phyloP scores from a whole-genome alignment of 202 grass and related monocot genomes.

The Thinopyrum obtusiflorum region DNA sequence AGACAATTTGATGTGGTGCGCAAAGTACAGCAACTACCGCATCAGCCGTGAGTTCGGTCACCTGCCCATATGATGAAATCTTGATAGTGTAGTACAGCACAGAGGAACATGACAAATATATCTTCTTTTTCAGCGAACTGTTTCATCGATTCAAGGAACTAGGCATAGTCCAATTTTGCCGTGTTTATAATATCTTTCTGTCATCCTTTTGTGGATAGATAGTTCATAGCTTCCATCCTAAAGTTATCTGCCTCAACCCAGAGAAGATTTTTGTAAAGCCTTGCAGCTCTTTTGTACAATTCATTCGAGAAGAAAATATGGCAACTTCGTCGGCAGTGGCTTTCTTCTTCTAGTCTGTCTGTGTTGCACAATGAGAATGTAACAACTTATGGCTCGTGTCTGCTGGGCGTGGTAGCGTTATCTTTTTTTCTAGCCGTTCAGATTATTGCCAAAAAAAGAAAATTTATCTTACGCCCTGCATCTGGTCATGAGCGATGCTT shows the following conservation, averaged over 20 bases:
- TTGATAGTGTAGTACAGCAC: slow-evolving; percentile 29
- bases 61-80: not conserved
- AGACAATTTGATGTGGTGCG: slow-evolving; percentile 19
- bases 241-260: slow-evolving; percentile 16
- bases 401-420: no score
- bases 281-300: slow-evolving; percentile 17
- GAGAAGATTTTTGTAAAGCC: slow-evolving; percentile 11
- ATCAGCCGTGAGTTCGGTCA: slow-evolving; percentile 15
- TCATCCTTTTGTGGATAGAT: slow-evolving; percentile 18
- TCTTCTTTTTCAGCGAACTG: not conserved
- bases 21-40: slow-evolving; percentile 37
- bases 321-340: no score
- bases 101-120: slow-evolving; percentile 19
- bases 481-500: no score
- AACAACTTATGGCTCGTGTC: no score
- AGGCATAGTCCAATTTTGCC: slow-evolving; percentile 40
- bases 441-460: no score
- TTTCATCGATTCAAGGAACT: slow-evolving; percentile 28
- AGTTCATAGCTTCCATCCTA: slow-evolving; percentile 3
- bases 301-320: not conserved
- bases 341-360: no score
- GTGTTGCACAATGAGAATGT: no score
- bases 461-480: no score
- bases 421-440: no score
- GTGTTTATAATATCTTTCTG: not conserved